Evolutionary conservation across 768 basidiomycete genomes (phyloP), one percentile per base, ranked within the genome.

Genomic region (Collybia mongolica): DNA sequence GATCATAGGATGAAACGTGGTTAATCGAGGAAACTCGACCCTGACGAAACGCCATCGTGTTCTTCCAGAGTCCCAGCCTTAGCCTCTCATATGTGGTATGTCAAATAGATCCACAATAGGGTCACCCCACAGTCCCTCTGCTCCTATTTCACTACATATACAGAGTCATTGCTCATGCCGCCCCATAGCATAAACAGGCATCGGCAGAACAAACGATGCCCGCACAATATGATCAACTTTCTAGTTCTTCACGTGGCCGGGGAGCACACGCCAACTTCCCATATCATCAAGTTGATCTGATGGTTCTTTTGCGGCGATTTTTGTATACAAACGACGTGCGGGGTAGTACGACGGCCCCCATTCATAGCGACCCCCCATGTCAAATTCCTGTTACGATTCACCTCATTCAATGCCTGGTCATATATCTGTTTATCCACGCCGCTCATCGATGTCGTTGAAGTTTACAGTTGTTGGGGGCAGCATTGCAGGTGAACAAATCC

Each of bases 391-490:
- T 32, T 32, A 12, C 32, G 32, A 6, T 32, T 9, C 24, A 45
- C 14, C 24, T 15, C 48, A 44, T 46, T 26, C 12, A 49, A 72
- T 70, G 68, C 64, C 66, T 42, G 65, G 61, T 24, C 61, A 65
- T 38, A 18, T 62, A 17, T 39, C 47, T n/a, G 49, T 57, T n/a
- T 58, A 62, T 28, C 54, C 51, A 20, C 61, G 59, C 15, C 59
- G 56, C 24, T 64, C 68, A 9, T 56, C 49, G 44, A 49, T 68
- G 15, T 56, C 63, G 9, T 61, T 75, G 37, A 65, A 67, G 39
- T 61, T 75, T 48, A 60, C 70, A n/a, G 63, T 78, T 22, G 70
- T 75, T 7, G 76, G 75, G 20, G 75, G 69, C 57, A 75, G 78
- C 14, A 71, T 86, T 12, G 72, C 77, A 35, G 72, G 72, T 65